Evolutionary conservation across 495 filamentous ascomycete genomes (phyloP).

Genomic region (Hypoxylon rickii): DNA sequence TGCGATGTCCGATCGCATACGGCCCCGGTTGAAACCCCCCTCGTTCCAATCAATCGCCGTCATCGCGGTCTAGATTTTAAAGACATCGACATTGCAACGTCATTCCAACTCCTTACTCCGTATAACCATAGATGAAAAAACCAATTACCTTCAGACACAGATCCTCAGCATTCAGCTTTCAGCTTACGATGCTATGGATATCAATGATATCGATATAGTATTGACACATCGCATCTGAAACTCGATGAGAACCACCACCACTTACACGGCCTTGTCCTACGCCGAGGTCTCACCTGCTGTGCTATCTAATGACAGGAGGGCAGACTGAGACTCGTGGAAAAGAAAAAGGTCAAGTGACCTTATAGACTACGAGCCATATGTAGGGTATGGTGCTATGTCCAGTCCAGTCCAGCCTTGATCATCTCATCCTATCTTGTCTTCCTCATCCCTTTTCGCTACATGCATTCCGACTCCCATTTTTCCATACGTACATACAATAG

Average conservation of each 20-base stretch:
- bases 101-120: no score
- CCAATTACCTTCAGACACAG: no score
- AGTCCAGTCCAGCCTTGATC: neutral
- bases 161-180: no score
- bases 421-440: neutral
- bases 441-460: constrained; percentile 5
- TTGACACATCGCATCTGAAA: constrained; percentile 1
- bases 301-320: neutral
- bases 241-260: neutral
- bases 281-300: constrained; percentile 16
- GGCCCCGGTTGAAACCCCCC: no score
- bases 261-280: constrained; percentile 3
- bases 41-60: no score
- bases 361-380: constrained; percentile 27
- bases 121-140: no score
- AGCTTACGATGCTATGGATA: no score
- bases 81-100: no score
- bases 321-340: constrained; percentile 12
- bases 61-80: no score
- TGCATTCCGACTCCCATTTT: neutral
- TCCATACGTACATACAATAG: constrained; percentile 1
- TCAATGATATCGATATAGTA: no score
- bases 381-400: constrained; percentile 18
- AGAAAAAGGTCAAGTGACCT: constrained; percentile 16
- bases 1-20: no score